phyloP scores from a whole-genome alignment of 1,284 basidiomycete species.

The Golubevia pallescens region DNA sequence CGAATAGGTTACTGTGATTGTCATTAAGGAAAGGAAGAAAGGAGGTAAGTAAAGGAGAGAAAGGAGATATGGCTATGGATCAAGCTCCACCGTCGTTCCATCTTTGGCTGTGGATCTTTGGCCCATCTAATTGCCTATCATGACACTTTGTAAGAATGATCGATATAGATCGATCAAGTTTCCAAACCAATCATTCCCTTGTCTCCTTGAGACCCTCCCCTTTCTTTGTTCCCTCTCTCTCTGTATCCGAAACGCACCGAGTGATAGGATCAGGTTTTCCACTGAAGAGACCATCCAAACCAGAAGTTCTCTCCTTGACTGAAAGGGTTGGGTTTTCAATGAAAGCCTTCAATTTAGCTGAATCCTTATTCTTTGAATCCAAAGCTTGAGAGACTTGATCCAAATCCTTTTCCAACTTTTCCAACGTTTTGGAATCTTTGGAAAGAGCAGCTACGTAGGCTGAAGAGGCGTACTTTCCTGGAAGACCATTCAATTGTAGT shows the following conservation, averaged over 20 bases:
- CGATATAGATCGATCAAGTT: not conserved
- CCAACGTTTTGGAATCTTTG: slow-evolving; percentile 68
- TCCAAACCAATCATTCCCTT: slow-evolving; percentile 64
- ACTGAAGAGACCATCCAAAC: slow-evolving; percentile 74
- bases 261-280: slow-evolving; percentile 56
- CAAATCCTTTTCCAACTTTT: slow-evolving; percentile 47
- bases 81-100: too few species aligned
- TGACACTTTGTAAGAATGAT: not conserved
- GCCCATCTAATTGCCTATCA: not conserved
- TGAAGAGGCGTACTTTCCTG: slow-evolving; percentile 92
- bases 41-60: not conserved
- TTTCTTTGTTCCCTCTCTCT: slow-evolving; percentile 69
- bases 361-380: not conserved
- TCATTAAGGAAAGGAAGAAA: not conserved
- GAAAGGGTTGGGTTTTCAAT: slow-evolving; percentile 89
- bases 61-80: too few species aligned
- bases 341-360: slow-evolving; percentile 73
- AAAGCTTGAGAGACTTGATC: slow-evolving; percentile 68
- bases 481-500: slow-evolving; percentile 65
- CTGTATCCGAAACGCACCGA: slow-evolving; percentile 67
- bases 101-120: too few species aligned
- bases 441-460: slow-evolving; percentile 88
- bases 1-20: slow-evolving; percentile 76
- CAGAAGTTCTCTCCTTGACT: slow-evolving; percentile 74
- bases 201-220: slow-evolving; percentile 69